A percentile compares a stretch with the other conserved stretches of the same genome.
Evolutionary conservation across 805 yeast genomes (phyloP).

Genomic region (Wickerhamomyces queroliae): DNA sequence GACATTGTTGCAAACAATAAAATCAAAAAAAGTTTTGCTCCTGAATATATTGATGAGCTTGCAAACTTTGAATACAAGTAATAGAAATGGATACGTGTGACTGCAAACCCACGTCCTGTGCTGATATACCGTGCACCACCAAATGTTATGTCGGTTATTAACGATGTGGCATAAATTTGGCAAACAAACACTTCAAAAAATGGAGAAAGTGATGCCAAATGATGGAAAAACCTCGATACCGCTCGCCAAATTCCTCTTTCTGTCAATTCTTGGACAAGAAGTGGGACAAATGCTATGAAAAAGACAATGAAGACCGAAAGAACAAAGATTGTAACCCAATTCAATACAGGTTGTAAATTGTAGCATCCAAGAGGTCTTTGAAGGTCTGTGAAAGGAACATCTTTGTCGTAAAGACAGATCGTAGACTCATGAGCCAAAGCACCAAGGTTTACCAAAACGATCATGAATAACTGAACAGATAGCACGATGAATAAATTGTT

Average conservation of each 20-base stretch:
- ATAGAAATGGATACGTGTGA: slow-evolving; percentile 69
- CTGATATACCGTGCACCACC: slow-evolving; percentile 93
- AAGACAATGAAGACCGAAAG: slow-evolving; percentile 89
- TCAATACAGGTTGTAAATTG: slow-evolving; percentile 75
- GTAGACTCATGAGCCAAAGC: slow-evolving; percentile 70
- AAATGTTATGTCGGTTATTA: slow-evolving; percentile 69
- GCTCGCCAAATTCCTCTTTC: slow-evolving; percentile 86
- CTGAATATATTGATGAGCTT: slow-evolving; percentile 69
- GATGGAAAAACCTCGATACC: slow-evolving; percentile 60
- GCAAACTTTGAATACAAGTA: slow-evolving; percentile 74
- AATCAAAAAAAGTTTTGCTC: slow-evolving; percentile 62
- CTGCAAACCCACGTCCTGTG: slow-evolving; percentile 93
- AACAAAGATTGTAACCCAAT: slow-evolving; percentile 87
- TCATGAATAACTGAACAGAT: slow-evolving; percentile 83
- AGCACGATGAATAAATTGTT: slow-evolving; percentile 84
- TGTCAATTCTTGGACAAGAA: slow-evolving; percentile 78
- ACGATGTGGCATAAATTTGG: slow-evolving; percentile 80
- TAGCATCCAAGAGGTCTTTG: slow-evolving; percentile 81
- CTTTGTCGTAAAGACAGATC: slow-evolving; percentile 57
- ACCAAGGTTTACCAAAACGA: slow-evolving; percentile 74
- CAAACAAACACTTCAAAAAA: slow-evolving; percentile 93
- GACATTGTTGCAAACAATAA: slow-evolving; percentile 71
- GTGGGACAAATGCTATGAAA: slow-evolving; percentile 84
- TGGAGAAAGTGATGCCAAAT: slow-evolving; percentile 79
- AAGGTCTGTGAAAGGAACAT: slow-evolving; percentile 67